Conservation (phyloP, 768 basidiomycete species). For the Crassisporium funariophilum region DNA sequence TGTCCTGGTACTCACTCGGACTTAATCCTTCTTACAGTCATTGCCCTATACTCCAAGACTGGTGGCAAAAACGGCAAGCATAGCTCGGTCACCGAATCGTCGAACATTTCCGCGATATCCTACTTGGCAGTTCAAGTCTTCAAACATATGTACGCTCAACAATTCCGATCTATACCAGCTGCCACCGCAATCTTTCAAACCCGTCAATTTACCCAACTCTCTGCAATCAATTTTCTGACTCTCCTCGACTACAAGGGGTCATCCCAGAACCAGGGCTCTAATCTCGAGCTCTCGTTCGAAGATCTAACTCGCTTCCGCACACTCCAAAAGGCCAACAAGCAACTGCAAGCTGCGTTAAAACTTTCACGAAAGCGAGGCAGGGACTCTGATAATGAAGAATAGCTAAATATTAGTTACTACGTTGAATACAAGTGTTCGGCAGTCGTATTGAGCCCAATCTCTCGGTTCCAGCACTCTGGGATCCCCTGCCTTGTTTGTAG, state of each 20-base stretch:
- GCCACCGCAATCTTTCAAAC: neutral
- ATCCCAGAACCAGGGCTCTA: neutral
- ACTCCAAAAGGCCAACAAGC: neutral
- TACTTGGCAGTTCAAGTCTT: slow-evolving; percentile 20
- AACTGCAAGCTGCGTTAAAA: neutral
- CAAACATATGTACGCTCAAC: neutral
- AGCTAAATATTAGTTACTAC: neutral
- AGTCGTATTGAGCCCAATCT: no score
- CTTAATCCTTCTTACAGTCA: slow-evolving; percentile 9
- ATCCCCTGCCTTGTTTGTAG: neutral
- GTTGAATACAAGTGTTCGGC: neutral
- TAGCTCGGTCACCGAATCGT: slow-evolving; percentile 13
- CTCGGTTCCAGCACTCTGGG: no score
- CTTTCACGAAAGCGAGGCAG: neutral
- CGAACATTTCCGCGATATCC: slow-evolving; percentile 25
- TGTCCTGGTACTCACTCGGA: neutral
- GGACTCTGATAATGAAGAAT: neutral
- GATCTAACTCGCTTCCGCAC: neutral
- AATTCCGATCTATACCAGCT: slow-evolving; percentile 7
- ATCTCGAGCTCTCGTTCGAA: neutral
- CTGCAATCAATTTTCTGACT: neutral
- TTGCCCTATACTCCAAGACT: slow-evolving; percentile 24
- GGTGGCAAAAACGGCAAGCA: slow-evolving; percentile 30
- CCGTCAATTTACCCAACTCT: neutral
- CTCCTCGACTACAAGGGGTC: neutral